Base-by-base conservation (phyloP, 257 asterid species). In the Primulina tabacum region DNA sequence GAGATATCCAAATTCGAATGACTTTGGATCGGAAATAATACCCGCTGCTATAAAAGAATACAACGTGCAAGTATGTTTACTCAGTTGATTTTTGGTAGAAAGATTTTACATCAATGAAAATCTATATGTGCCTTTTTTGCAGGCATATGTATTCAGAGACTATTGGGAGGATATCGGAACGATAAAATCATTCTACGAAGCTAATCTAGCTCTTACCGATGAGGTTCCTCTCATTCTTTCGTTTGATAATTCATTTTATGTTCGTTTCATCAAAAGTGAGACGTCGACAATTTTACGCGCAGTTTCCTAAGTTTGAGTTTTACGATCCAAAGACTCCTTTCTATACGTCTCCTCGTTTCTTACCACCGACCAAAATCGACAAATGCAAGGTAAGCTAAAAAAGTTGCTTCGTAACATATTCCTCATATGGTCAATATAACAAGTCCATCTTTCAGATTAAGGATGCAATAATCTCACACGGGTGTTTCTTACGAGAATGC, bases 141-240 rank as follows among this genome's bases (percentile, higher is more conserved):
- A 92, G 96, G 97, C 90, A 3, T 93, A 87, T 77, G 67, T 90
- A 52, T 93, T 93, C 78, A 83, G 91, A 77, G 99, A 93, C 88
- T 90, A 90, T 82, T 90, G 99, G 96, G 99, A 93, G 66, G 99
- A 90, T 79, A 89, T 93, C 60, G 97, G 97, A 65, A 90, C 90
- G 10, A 78, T 90, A 58, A 90, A 83, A 85, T 83, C 96, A 16
- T 93, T 93, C 81, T 93, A 88, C 50, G 94, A 93, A 65, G 94
- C 98, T 64, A 90, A 89, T 80, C 77, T 93, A 80, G 95, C 92
- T 71, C 95, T 93, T 33, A 83, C 95, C 0, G 85, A 86, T 63
- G 96, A 90, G 98, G 98, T 90, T 50, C 11, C 40, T 57, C 20
- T 6, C 21, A 30, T 34, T 12, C 65, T 26, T 75, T 68, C 5